Conservation (phyloP, 2,329 filamentous ascomycete genomes). For the Aspergillus felis region DNA sequence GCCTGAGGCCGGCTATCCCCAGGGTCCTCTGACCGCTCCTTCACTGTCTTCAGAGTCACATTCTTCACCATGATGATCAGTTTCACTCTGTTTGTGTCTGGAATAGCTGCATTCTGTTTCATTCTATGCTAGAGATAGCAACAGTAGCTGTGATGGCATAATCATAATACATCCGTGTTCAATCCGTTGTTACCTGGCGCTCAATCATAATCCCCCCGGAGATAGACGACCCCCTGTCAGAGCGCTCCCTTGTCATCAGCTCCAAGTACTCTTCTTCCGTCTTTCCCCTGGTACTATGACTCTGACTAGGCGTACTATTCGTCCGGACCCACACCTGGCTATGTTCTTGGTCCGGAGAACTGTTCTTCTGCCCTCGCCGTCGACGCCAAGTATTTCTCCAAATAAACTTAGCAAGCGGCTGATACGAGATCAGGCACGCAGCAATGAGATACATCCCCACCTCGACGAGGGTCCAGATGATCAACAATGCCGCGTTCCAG, state of each 20-base stretch:
- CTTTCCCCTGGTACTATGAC: neutral
- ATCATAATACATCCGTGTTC: neutral
- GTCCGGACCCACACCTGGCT: neutral
- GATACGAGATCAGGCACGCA: neutral
- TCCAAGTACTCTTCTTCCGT: neutral
- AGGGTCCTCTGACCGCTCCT: neutral
- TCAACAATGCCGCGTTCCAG: neutral
- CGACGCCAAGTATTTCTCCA: neutral
- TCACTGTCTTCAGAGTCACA: neutral
- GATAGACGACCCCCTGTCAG: neutral
- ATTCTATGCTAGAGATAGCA: neutral
- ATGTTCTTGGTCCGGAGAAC: neutral
- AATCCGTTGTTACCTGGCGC: neutral
- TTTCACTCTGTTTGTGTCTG: neutral
- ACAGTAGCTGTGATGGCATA: neutral
- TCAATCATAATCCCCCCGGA: neutral
- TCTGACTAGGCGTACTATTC: neutral
- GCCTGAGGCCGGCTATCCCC: neutral
- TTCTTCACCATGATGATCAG: no score
- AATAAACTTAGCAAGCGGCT: neutral
- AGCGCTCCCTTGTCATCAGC: neutral
- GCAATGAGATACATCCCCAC: slow-evolving; percentile 1
- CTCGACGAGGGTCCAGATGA: slow-evolving; percentile 1
- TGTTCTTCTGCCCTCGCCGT: neutral
- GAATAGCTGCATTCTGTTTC: neutral